Base-by-base conservation (phyloP, 768 basidiomycete species). In the Boletus reticulatus region DNA sequence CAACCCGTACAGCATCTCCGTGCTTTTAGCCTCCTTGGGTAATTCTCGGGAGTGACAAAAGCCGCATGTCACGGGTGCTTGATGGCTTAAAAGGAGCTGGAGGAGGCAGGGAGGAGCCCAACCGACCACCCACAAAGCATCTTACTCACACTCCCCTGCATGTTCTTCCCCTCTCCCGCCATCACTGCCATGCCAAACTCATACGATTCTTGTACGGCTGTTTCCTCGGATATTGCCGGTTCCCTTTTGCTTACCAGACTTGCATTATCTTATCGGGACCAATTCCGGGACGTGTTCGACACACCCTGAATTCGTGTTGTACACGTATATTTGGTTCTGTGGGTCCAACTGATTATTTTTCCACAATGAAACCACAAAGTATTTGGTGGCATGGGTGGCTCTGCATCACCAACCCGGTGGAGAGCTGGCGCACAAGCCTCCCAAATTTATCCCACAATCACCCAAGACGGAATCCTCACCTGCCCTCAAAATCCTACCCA, bases 281-380 rank as follows among this genome's bases (percentile, higher is more conserved):
- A 49, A 46, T 50, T 52, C 41, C 24, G 52, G 53, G 38, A 49
- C 59, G 51, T 58, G 56, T 56, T 14, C 12, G 34, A 36, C 13
- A 12, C 34, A 8, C 12, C 36, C 38, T 43, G 42, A 13, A 51
- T 32, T 38, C 48, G 56, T 65, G 62, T 67, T 72, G 67, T 65
- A 43, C 54, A 43, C 45, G 20, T 72, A 62, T 71, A 61, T 72
- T 72, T 72, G 70, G 70, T 43, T 43, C 39, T 72, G 70, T 72
- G 70, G 70, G 70, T 72, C 70, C 70, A 17, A 58, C 52, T 10
- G 52, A 34, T 50, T 64, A 63, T 66, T 72, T 69, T 43, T 42
- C 49, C 51, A 69, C 65, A 52, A 66, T 71, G 57, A 60, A 59
- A 60, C 61, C 48, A 53, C 59, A 42, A 57, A 65, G 67, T 43